These are phyloP conservation scores for Hibiscus trionum DNA, from an alignment of 345 rosid genomes.

Conservation along the genomic window DNA sequence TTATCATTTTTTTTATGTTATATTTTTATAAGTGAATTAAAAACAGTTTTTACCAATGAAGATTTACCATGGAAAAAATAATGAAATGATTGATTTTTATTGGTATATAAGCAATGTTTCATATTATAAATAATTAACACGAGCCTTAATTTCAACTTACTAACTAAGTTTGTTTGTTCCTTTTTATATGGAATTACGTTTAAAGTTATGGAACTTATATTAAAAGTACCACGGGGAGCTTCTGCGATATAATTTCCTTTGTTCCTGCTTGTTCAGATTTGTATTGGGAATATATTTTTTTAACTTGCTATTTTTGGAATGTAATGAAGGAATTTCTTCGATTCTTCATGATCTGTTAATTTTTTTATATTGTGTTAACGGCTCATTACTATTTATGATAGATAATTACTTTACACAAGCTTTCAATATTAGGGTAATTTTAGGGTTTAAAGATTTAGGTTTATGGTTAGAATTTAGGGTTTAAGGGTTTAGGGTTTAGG, in stretches of 20 bases:
- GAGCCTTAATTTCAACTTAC: not conserved
- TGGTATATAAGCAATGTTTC: no score
- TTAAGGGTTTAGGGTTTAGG: no score
- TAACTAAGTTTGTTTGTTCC: not conserved
- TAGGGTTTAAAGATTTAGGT: no score
- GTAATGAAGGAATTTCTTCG: not conserved
- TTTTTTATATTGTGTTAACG: not conserved
- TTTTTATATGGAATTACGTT: not conserved
- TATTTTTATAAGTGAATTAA: no score
- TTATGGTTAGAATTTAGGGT: no score
- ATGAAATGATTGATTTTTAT: no score
- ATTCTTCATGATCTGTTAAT: not conserved
- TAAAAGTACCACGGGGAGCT: not conserved
- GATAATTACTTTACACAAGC: no score
- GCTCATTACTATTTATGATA: not conserved
- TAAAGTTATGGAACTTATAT: not conserved
- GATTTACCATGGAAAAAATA: no score
- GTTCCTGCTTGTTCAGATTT: not conserved
- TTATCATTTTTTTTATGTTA: no score
- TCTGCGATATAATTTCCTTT: not conserved
- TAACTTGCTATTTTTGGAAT: not conserved
- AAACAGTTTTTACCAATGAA: no score
- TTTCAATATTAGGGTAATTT: no score
- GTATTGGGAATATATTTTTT: not conserved
- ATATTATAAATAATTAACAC: not conserved